Evolutionary conservation across 2,329 filamentous ascomycete genomes (phyloP).

Genomic region (Phialocephala sp.): DNA sequence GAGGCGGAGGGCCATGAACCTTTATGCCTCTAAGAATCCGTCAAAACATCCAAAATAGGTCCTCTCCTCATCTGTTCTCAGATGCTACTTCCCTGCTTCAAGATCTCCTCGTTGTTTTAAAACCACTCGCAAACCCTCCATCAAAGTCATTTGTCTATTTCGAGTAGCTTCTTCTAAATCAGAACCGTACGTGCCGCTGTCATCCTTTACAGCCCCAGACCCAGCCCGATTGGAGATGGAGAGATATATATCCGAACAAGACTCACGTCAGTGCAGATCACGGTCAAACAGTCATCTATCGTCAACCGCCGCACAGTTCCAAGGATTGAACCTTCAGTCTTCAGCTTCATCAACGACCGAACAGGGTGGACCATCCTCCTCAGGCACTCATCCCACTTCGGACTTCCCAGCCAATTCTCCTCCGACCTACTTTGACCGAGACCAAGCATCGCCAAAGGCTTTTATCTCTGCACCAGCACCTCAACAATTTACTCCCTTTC

Average conservation of each 20-base stretch:
- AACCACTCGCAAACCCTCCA: slow-evolving; percentile 30
- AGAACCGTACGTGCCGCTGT: slow-evolving; percentile 39
- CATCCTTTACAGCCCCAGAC: slow-evolving; percentile 40
- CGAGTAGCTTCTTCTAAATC: slow-evolving; percentile 34
- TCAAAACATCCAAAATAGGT: slow-evolving; percentile 40
- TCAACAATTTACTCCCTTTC: slow-evolving; percentile 39
- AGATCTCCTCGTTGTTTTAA: slow-evolving; percentile 34
- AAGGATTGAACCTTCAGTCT: slow-evolving; percentile 39
- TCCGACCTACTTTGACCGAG: slow-evolving; percentile 32
- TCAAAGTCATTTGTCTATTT: slow-evolving; percentile 34
- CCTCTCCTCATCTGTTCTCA: slow-evolving; percentile 34
- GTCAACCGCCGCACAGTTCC: slow-evolving; percentile 39
- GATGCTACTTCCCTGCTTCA: slow-evolving; percentile 28
- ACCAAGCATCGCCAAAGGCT: slow-evolving; percentile 31
- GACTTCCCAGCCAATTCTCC: slow-evolving; percentile 29
- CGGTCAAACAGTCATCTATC: slow-evolving; percentile 42
- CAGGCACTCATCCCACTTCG: slow-evolving; percentile 24
- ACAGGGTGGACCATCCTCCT: slow-evolving; percentile 30
- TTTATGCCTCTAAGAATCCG: slow-evolving; percentile 40
- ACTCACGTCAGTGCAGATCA: slow-evolving; percentile 44
- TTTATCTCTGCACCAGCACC: slow-evolving; percentile 36
- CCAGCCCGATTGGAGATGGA: slow-evolving; percentile 38
- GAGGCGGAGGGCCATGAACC: slow-evolving; percentile 38
- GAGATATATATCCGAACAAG: slow-evolving; percentile 42
- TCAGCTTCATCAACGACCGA: slow-evolving; percentile 26